These are phyloP conservation scores for Kwoniella botswanensis DNA, from an alignment of 768 basidiomycete species.

Conservation along the genomic window DNA sequence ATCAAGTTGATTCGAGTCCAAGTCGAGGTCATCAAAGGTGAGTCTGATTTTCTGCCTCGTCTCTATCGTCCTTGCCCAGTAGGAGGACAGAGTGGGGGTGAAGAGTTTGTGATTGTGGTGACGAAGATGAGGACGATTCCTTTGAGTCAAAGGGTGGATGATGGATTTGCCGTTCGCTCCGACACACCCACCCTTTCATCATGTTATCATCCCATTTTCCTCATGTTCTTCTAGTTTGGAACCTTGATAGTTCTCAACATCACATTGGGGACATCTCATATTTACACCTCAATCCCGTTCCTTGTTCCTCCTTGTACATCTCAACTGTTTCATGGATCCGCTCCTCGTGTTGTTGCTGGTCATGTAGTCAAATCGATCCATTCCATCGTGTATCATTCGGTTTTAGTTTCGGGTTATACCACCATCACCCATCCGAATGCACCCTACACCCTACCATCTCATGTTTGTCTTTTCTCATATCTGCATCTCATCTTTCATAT, in stretches of 20 bases:
- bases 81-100: neutral
- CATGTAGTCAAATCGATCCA: neutral
- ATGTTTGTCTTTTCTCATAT: neutral
- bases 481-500: neutral
- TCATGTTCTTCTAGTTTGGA: neutral
- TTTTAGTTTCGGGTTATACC: neutral
- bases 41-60: neutral
- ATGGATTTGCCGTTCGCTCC: neutral
- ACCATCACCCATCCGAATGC: neutral
- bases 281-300: neutral
- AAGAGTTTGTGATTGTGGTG: neutral
- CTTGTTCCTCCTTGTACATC: neutral
- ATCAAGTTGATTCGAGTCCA: neutral
- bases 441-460: neutral
- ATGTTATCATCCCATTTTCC: neutral
- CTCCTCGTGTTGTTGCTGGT: neutral
- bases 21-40: constrained; percentile 6
- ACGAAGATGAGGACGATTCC: neutral
- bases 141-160: neutral
- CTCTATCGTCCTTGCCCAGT: neutral
- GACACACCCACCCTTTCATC: neutral
- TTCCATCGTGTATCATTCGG: neutral
- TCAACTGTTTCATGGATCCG: neutral
- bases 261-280: neutral
- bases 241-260: neutral